Percentiles rank a stretch among this genome's conserved stretches.
Evolutionary conservation across 345 rosid genomes (phyloP).

Genomic region (Euphorbia peplus): DNA sequence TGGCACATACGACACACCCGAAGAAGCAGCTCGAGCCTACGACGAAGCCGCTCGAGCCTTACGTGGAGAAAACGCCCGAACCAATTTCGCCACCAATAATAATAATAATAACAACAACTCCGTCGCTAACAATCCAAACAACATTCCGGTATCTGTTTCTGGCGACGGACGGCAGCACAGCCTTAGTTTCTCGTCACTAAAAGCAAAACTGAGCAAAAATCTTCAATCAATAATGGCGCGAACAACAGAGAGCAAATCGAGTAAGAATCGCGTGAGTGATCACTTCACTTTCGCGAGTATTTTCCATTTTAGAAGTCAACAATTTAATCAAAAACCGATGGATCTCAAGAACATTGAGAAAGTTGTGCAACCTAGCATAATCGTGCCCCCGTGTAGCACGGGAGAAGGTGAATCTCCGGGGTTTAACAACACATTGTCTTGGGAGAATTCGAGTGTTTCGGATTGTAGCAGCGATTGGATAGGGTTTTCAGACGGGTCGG

Average conservation of each 20-base stretch:
- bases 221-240: slow-evolving; percentile 56
- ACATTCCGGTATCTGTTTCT: neutral
- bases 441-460: slow-evolving; percentile 57
- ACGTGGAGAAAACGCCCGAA: slow-evolving; percentile 64
- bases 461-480: slow-evolving; percentile 54
- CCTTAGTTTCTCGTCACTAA: slow-evolving; percentile 54
- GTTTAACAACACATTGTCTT: slow-evolving; percentile 27
- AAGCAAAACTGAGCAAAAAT: slow-evolving; percentile 64
- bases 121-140: slow-evolving; percentile 3
- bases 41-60: slow-evolving; percentile 75
- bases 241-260: slow-evolving; percentile 37
- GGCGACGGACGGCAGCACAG: slow-evolving; percentile 29
- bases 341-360: slow-evolving; percentile 48
- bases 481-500: slow-evolving; percentile 56
- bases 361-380: slow-evolving; percentile 61
- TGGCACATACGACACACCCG: slow-evolving; percentile 67
- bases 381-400: slow-evolving; percentile 42
- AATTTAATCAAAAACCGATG: slow-evolving; percentile 36
- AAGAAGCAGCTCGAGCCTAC: slow-evolving; percentile 67
- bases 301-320: slow-evolving; percentile 45
- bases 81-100: slow-evolving; percentile 45
- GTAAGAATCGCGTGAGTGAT: slow-evolving; percentile 63
- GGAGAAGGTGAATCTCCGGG: neutral
- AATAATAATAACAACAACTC: too few relatives aligned
- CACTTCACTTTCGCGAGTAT: slow-evolving; percentile 63